Evolutionary conservation across 164 flowering plant species (phyloP).

Genomic region (Vitis labrusca): DNA sequence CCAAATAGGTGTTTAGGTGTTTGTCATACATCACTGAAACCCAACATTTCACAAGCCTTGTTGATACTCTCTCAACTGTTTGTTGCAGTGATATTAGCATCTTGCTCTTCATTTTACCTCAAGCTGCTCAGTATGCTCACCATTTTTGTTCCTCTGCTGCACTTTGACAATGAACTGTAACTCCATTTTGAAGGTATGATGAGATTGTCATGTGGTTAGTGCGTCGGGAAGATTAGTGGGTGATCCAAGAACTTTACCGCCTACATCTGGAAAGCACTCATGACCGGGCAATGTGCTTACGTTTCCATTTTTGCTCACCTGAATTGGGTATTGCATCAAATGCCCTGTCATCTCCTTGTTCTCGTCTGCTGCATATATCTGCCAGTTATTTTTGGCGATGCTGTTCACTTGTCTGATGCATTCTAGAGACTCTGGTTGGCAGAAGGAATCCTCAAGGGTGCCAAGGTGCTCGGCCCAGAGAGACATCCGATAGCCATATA

Average conservation of each 20-base stretch:
- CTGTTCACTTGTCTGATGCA: slow-evolving; percentile 51
- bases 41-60: too few relatives aligned
- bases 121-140: too few relatives aligned
- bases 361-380: slow-evolving; percentile 33
- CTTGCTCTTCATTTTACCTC: too few relatives aligned
- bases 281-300: slow-evolving; percentile 47
- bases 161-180: background rate
- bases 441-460: slow-evolving; percentile 41
- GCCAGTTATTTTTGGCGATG: slow-evolving; percentile 57
- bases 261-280: slow-evolving; percentile 80
- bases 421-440: slow-evolving; percentile 40
- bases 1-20: background rate
- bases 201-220: slow-evolving; percentile 50
- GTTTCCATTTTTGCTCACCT: slow-evolving; percentile 46
- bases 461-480: slow-evolving; percentile 79
- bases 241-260: slow-evolving; percentile 74
- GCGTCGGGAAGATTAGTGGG: slow-evolving; percentile 72
- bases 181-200: background rate
- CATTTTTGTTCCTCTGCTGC: too few relatives aligned
- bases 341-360: slow-evolving; percentile 50
- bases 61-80: too few relatives aligned
- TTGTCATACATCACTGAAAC: too few relatives aligned
- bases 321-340: slow-evolving; percentile 61
- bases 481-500: slow-evolving; percentile 79
- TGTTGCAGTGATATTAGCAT: too few relatives aligned